These are phyloP conservation scores for Dioscorea zingiberensis DNA, from an alignment of 106 monocot genomes.

Conservation along the genomic window DNA sequence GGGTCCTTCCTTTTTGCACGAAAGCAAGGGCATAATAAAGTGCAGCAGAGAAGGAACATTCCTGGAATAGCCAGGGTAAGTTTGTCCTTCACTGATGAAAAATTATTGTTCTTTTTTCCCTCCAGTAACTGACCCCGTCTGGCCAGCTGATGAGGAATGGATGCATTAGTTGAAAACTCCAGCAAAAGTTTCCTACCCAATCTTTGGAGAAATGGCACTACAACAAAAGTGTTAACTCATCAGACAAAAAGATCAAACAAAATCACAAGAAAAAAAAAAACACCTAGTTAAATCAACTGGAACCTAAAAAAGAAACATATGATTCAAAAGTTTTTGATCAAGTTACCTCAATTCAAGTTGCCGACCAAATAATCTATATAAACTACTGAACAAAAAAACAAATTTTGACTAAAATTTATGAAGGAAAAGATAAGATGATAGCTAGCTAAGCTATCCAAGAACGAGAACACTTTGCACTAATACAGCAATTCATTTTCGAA, in stretches of 20 bases:
- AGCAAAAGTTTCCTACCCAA: constrained; percentile 8
- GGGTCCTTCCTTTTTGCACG: constrained; percentile 15
- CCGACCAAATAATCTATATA: no score
- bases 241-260: neutral
- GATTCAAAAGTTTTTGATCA: no score
- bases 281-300: neutral
- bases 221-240: neutral
- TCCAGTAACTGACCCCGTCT: neutral
- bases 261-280: neutral
- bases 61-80: constrained; percentile 3
- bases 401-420: no score
- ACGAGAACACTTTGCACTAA: neutral
- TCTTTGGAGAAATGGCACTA: neutral
- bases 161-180: neutral
- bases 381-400: no score
- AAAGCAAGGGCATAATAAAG: constrained; percentile 24
- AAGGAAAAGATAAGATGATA: no score
- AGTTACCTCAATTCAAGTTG: no score
- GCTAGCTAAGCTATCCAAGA: no score
- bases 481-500: neutral
- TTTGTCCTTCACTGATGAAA: neutral
- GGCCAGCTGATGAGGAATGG: neutral
- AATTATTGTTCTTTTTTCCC: neutral
- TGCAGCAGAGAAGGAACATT: constrained; percentile 19
- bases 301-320: neutral